Conservation (phyloP, 208 protist species). For the Novymonas esmeraldas region DNA sequence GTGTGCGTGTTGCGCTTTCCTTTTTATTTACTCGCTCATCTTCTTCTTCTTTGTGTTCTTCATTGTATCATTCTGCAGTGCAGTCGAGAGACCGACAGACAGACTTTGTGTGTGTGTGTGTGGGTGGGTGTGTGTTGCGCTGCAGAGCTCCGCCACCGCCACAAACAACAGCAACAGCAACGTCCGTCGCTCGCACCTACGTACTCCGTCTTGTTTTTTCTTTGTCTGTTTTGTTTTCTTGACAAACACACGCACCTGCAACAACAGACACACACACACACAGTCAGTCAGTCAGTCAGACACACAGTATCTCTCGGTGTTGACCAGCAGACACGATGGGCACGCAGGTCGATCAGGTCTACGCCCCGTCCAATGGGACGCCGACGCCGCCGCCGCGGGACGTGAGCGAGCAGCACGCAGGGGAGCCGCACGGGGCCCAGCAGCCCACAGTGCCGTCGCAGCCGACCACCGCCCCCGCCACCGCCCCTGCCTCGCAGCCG, state of each 20-base stretch:
- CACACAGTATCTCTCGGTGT: background rate
- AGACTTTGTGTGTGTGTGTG: too few species aligned
- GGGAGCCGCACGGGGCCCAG: background rate
- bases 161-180: too few species aligned
- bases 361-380: background rate
- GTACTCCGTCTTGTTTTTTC: conserved; percentile 10
- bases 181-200: too few species aligned
- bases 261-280: too few species aligned
- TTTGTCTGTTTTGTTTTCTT: background rate
- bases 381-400: background rate
- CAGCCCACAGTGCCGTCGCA: conserved; percentile 13
- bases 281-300: too few species aligned
- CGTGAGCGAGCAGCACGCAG: background rate
- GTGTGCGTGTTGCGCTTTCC: background rate
- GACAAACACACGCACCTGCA: background rate
- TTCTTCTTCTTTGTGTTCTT: too few species aligned
- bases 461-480: background rate
- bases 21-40: too few species aligned
- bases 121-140: too few species aligned
- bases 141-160: too few species aligned
- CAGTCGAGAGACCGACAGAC: too few species aligned
- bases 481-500: background rate
- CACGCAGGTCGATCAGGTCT: conserved; percentile 12
- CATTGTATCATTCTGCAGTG: too few species aligned
- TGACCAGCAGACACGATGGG: conserved; percentile 6